phyloP scores from a whole-genome alignment of 192 early-diverging fungal species.

The Thoreauomyces humboldtii region DNA sequence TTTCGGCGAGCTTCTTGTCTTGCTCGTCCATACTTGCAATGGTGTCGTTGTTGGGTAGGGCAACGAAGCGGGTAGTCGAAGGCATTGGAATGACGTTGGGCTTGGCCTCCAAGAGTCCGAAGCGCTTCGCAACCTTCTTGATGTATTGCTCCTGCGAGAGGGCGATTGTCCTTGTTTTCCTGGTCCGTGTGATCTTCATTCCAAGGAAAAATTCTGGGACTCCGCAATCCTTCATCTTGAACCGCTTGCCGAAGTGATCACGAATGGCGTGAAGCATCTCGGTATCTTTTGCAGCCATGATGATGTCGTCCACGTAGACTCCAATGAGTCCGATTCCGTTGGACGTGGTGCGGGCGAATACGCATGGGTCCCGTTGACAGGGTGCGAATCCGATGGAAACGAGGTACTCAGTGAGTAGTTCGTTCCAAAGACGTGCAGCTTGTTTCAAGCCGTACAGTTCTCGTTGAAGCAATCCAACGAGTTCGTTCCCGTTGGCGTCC shows the following conservation, averaged over 20 bases:
- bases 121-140: background rate
- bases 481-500: background rate
- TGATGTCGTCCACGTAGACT: background rate
- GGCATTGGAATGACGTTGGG: background rate
- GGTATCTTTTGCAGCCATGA: background rate
- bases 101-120: background rate
- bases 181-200: background rate
- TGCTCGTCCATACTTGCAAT: background rate
- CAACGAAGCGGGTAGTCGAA: background rate
- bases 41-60: background rate
- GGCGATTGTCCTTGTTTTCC: background rate
- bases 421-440: constrained; percentile 23
- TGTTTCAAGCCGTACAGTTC: constrained; percentile 39
- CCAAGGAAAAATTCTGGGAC: background rate
- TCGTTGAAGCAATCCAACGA: background rate
- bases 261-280: background rate
- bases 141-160: background rate
- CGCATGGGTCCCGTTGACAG: background rate
- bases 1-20: background rate
- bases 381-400: constrained; percentile 1
- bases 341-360: background rate
- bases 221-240: constrained; percentile 6
- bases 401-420: background rate
- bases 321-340: background rate
- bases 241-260: background rate